These are phyloP conservation scores for Saccharomyces pastorianus DNA, from an alignment of 1,139 yeast genomes.

Conservation along the genomic window DNA sequence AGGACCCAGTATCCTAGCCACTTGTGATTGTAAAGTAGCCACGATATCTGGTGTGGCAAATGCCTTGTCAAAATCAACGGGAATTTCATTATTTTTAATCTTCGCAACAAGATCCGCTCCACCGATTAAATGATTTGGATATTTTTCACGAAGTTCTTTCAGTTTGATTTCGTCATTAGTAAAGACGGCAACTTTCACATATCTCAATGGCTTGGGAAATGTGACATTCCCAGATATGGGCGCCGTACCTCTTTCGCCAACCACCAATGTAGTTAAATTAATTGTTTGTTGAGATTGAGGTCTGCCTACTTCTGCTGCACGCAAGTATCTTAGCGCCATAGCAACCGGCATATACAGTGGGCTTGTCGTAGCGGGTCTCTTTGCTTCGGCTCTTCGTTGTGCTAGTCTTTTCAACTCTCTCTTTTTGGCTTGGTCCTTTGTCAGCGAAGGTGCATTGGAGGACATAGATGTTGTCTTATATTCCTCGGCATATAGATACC, in stretches of 20 bases:
- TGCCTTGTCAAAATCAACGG: conserved; percentile 62
- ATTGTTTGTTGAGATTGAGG: conserved; percentile 61
- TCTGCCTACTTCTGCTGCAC: conserved; percentile 89
- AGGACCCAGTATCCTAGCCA: conserved; percentile 81
- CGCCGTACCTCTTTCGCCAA: conserved; percentile 72
- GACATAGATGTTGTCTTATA: conserved; percentile 2
- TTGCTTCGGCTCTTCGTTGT: conserved; percentile 24
- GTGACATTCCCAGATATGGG: conserved; percentile 66
- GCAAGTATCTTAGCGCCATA: conserved; percentile 63
- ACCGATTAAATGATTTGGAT: conserved; percentile 48
- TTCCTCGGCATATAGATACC: conserved; percentile 12
- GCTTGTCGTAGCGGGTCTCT: conserved; percentile 39
- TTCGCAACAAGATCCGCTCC: conserved; percentile 62
- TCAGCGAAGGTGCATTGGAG: conserved; percentile 13
- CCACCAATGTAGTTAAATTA: conserved; percentile 55
- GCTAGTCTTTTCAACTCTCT: conserved; percentile 26
- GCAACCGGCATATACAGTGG: conserved; percentile 69
- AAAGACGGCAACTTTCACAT: conserved; percentile 59
- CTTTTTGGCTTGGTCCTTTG: conserved; percentile 27
- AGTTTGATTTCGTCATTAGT: conserved; percentile 49
- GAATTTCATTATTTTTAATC: conserved; percentile 47
- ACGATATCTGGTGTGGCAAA: conserved; percentile 81
- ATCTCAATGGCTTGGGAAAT: conserved; percentile 66
- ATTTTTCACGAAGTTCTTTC: conserved; percentile 44
- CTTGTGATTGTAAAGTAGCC: conserved; percentile 44